Percentiles rank a stretch among this genome's conserved stretches.
Conservation (phyloP, 805 yeast species). For the Kuraishia molischiana region DNA sequence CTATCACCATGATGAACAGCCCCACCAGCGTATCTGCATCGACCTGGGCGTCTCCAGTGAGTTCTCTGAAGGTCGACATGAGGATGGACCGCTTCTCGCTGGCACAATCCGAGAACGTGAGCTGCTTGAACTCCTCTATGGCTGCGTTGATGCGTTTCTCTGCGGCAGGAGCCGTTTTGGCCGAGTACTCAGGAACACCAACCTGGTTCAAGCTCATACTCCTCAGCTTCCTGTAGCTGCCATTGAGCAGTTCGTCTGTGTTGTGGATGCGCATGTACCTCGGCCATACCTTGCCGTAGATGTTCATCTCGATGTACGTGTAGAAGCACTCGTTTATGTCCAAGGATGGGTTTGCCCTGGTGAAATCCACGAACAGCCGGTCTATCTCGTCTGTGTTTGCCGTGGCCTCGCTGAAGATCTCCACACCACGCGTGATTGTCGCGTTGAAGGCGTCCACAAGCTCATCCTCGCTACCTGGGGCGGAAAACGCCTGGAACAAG, state of each 20-base stretch:
- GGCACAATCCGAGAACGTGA: conserved; percentile 37
- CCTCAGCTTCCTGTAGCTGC: conserved; percentile 24
- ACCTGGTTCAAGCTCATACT: conserved; percentile 39
- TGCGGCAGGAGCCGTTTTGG: conserved; percentile 12
- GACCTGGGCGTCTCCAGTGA: conserved; percentile 34
- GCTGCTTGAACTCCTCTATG: conserved; percentile 35
- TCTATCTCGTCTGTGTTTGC: conserved; percentile 18
- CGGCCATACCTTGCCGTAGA: conserved; percentile 62
- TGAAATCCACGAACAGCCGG: conserved; percentile 11
- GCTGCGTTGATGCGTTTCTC: conserved; percentile 42
- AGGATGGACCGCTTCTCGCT: conserved; percentile 38
- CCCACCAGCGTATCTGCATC: conserved; percentile 82
- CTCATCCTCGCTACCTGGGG: conserved; percentile 17
- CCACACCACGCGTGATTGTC: conserved; percentile 20
- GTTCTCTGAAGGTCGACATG: conserved; percentile 36
- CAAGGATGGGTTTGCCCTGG: conserved; percentile 18
- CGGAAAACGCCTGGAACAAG: conserved; percentile 27
- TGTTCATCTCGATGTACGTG: conserved; percentile 60
- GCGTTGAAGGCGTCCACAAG: conserved; percentile 18
- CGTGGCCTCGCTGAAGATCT: conserved; percentile 17
- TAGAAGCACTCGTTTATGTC: conserved; percentile 48
- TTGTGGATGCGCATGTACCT: conserved; percentile 15
- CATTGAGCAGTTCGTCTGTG: conserved; percentile 11
- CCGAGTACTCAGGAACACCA: conserved; percentile 27
- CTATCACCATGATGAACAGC: conserved; percentile 59